These are phyloP conservation scores for Rugonectria rugulosa DNA, from an alignment of 2,329 filamentous ascomycete genomes.

Conservation along the genomic window DNA sequence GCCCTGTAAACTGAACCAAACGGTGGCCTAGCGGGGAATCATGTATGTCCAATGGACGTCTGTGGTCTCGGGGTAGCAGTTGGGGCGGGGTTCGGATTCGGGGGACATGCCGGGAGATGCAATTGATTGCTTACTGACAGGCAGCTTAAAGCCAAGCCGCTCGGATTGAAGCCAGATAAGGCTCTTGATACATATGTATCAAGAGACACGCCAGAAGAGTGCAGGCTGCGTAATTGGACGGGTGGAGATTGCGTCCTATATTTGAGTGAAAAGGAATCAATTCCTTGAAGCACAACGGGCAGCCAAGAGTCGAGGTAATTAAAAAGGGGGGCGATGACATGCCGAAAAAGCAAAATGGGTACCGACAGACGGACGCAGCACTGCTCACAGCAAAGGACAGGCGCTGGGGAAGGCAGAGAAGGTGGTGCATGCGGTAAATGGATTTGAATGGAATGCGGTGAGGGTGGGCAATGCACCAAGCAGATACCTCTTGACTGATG, in stretches of 20 bases:
- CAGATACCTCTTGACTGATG: too few species aligned
- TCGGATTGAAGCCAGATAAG: not conserved
- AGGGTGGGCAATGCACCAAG: too few species aligned
- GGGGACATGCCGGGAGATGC: constrained; percentile 1
- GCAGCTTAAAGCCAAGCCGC: constrained; percentile 7
- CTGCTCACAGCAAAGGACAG: too few species aligned
- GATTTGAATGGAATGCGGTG: too few species aligned
- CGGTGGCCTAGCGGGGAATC: constrained; percentile 8
- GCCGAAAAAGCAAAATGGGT: too few species aligned
- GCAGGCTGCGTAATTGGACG: too few species aligned
- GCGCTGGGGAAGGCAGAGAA: too few species aligned
- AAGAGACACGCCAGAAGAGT: too few species aligned
- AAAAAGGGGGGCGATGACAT: not conserved
- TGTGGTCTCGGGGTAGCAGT: not conserved
- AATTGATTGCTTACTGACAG: constrained; percentile 4
- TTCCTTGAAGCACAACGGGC: not conserved
- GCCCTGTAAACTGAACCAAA: constrained; percentile 4
- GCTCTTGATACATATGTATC: too few species aligned
- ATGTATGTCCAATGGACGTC: constrained; percentile 10
- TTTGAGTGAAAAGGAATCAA: not conserved
- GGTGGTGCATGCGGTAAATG: too few species aligned
- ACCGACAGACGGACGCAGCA: too few species aligned
- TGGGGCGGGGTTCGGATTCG: not conserved
- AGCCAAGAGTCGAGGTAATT: not conserved
- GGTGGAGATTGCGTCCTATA: too few species aligned